phyloP scores from a whole-genome alignment of 129 eudicot species.

The Artemisia annua region DNA sequence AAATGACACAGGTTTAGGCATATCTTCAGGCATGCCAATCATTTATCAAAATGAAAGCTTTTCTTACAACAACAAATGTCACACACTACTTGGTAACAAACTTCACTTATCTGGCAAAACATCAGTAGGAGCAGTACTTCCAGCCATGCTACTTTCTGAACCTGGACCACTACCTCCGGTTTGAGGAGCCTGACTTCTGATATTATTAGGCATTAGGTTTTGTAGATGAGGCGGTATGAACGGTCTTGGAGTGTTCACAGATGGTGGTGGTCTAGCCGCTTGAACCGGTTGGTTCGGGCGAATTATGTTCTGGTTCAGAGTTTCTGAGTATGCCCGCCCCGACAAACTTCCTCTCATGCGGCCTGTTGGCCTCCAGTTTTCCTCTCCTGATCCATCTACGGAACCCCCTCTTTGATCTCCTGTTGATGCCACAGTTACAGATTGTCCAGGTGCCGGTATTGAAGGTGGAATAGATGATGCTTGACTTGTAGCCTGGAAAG shows the following conservation, averaged over 20 bases:
- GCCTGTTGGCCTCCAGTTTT: constrained; percentile 73
- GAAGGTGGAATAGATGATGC: constrained; percentile 30
- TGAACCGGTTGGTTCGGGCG: constrained; percentile 55
- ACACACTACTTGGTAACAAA: neutral
- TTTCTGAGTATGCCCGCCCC: constrained; percentile 60
- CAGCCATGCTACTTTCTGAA: constrained; percentile 29
- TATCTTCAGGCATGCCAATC: too few relatives aligned
- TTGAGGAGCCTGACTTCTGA: constrained; percentile 34
- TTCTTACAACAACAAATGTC: constrained; percentile 14
- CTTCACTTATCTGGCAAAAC: constrained; percentile 20
- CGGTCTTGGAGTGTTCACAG: constrained; percentile 40
- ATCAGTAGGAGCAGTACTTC: constrained; percentile 1
- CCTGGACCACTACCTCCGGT: constrained; percentile 23
- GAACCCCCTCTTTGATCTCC: constrained; percentile 43
- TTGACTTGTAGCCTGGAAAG: constrained; percentile 28
- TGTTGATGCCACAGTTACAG: constrained; percentile 24
- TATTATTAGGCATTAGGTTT: constrained; percentile 36
- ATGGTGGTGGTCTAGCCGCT: constrained; percentile 51
- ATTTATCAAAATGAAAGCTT: neutral
- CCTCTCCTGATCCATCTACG: constrained; percentile 41
- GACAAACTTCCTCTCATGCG: constrained; percentile 84
- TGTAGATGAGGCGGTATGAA: constrained; percentile 42
- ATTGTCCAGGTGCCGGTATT: constrained; percentile 36
- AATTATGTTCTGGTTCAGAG: constrained; percentile 51
- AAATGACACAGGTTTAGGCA: too few relatives aligned